phyloP scores from a whole-genome alignment of 2,329 filamentous ascomycete genomes.

The Penicillium sp. region DNA sequence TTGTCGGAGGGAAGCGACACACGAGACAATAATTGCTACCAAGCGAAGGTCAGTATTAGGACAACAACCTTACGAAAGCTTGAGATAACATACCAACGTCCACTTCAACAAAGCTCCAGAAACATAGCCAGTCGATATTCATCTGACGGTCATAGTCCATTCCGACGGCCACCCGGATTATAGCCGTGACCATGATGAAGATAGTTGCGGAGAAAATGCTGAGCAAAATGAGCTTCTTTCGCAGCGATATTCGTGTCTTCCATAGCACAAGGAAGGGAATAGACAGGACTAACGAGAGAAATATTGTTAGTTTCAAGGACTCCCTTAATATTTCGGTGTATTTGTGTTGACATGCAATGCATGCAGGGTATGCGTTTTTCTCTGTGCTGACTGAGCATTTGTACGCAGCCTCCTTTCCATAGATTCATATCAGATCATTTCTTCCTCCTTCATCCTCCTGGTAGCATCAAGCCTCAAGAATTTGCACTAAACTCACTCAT shows the following conservation, averaged over 20 bases:
- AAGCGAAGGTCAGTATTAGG: background rate
- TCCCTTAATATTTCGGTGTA: background rate
- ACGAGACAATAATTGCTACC: conserved; percentile 13
- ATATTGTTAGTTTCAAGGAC: background rate
- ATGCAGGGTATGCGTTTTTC: too few species aligned
- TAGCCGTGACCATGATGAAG: conserved; percentile 12
- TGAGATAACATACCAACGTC: conserved; percentile 5
- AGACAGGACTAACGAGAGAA: conserved; percentile 8
- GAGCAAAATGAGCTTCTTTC: conserved; percentile 12
- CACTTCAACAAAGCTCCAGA: conserved; percentile 17
- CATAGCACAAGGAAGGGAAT: conserved; percentile 14
- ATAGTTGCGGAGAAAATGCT: conserved; percentile 15
- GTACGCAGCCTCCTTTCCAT: too few species aligned
- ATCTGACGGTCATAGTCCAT: conserved; percentile 7
- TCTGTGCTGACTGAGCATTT: too few species aligned
- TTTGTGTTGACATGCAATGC: too few species aligned
- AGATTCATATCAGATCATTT: too few species aligned
- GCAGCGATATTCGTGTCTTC: conserved; percentile 9
- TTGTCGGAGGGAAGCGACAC: conserved; percentile 13
- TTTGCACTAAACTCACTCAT: conserved; percentile 9
- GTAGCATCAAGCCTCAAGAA: too few species aligned
- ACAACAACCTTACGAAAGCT: fast-evolving
- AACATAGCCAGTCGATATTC: conserved; percentile 15
- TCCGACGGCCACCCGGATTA: conserved; percentile 12
- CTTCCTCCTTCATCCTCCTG: too few species aligned